Evolutionary conservation across 768 basidiomycete species (phyloP).

Genomic region (Boletus reticuloceps): DNA sequence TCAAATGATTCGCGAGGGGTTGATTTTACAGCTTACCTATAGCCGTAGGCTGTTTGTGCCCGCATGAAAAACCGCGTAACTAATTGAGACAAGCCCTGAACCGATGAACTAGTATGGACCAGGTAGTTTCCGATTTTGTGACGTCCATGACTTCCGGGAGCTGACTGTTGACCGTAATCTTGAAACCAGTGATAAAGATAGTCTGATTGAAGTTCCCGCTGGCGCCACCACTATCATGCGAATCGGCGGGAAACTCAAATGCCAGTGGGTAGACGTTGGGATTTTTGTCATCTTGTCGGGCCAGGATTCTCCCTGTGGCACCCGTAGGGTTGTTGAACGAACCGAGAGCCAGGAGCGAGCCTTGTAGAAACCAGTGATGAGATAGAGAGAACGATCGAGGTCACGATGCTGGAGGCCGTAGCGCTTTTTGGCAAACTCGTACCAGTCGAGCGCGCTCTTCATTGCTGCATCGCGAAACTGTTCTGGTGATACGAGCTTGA

Average conservation of each 20-base stretch:
- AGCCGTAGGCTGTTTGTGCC: neutral
- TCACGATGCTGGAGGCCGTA: neutral
- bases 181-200: neutral
- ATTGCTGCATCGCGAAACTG: neutral
- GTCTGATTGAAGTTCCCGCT: neutral
- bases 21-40: neutral
- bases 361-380: slow-evolving; percentile 1
- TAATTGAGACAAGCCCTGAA: neutral
- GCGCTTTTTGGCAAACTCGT: neutral
- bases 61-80: neutral
- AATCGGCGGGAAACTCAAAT: neutral
- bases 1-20: neutral
- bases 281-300: neutral
- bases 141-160: neutral
- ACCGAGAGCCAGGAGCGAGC: neutral
- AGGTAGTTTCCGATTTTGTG: neutral
- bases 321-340: neutral
- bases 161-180: neutral
- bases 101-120: neutral
- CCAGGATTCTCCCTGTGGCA: neutral
- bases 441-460: neutral
- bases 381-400: neutral
- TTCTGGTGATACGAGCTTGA: neutral
- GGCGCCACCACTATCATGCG: neutral
- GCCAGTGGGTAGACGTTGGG: neutral